Conservation (phyloP, 2,329 filamentous ascomycete genomes). For the Dactylonectria estremocensis region DNA sequence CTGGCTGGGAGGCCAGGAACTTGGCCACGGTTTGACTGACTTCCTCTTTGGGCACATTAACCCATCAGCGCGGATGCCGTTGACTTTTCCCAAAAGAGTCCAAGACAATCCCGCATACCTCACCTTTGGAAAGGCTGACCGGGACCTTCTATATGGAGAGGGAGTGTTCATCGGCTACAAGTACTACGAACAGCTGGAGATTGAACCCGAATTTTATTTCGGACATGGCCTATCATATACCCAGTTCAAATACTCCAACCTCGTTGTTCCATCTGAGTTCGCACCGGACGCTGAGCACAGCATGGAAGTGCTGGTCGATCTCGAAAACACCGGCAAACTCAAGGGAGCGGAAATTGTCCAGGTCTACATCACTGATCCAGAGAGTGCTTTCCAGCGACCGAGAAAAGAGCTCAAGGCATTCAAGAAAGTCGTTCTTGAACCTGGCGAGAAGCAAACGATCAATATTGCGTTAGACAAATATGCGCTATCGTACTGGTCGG, state of each 20-base stretch:
- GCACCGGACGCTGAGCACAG: neutral
- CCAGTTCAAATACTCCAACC: constrained; percentile 66
- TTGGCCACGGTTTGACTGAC: constrained; percentile 64
- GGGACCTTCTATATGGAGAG: constrained; percentile 73
- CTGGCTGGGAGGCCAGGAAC: neutral
- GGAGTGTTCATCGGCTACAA: constrained; percentile 79
- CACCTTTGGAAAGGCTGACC: constrained; percentile 73
- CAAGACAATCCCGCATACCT: constrained; percentile 77
- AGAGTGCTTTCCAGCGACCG: neutral
- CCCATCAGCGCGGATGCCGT: constrained; percentile 73
- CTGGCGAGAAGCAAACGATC: neutral
- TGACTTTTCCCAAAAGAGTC: constrained; percentile 74
- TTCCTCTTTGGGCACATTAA: constrained; percentile 74
- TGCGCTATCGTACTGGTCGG: constrained; percentile 16
- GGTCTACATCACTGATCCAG: constrained; percentile 4
- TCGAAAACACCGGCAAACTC: neutral
- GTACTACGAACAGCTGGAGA: constrained; percentile 75
- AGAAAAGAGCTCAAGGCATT: constrained; percentile 18
- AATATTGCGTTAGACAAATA: constrained; percentile 14
- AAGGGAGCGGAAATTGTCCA: constrained; percentile 10
- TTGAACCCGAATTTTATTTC: constrained; percentile 76
- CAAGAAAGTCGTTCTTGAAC: neutral
- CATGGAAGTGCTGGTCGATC: neutral
- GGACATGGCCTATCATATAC: constrained; percentile 62
- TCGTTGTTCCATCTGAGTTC: neutral